Evolutionary conservation across 805 yeast genomes (phyloP).

Genomic region (Zygosaccharomyces pseudorouxii): DNA sequence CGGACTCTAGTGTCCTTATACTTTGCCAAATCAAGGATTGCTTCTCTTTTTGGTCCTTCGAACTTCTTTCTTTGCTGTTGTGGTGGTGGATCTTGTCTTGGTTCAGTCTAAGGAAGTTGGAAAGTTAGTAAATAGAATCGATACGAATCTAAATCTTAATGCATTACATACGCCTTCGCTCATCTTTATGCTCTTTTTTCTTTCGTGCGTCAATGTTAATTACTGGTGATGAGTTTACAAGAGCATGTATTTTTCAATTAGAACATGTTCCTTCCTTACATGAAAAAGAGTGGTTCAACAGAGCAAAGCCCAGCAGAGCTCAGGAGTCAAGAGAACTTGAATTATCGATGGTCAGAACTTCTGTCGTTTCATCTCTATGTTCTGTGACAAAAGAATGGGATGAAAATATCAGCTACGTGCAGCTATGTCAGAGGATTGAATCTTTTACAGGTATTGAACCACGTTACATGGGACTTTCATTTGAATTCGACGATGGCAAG

Average conservation of each 20-base stretch:
- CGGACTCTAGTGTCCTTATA: constrained; percentile 68
- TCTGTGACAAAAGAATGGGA: constrained; percentile 19
- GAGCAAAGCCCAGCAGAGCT: too few relatives aligned
- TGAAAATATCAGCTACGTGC: constrained; percentile 12
- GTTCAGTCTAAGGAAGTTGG: constrained; percentile 8
- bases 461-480: constrained; percentile 24
- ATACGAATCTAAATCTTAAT: neutral
- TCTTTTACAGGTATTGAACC: constrained; percentile 29
- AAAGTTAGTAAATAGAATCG: constrained; percentile 8
- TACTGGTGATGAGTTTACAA: neutral
- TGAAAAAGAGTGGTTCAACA: too few relatives aligned
- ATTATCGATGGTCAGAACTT: constrained; percentile 8
- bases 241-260: neutral
- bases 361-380: constrained; percentile 23
- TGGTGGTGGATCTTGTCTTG: constrained; percentile 21
- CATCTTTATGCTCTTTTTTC: constrained; percentile 8
- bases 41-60: constrained; percentile 86
- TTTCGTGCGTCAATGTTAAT: neutral
- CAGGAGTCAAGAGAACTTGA: neutral
- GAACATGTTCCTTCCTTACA: neutral
- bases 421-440: constrained; percentile 24
- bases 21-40: constrained; percentile 74
- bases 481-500: constrained; percentile 9
- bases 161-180: constrained; percentile 12
- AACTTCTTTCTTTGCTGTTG: constrained; percentile 36